A percentile compares a stretch with the other conserved stretches of the same genome.
These are phyloP conservation scores for Exophiala aquamarina DNA, from an alignment of 2,329 filamentous ascomycete species.

Conservation along the genomic window DNA sequence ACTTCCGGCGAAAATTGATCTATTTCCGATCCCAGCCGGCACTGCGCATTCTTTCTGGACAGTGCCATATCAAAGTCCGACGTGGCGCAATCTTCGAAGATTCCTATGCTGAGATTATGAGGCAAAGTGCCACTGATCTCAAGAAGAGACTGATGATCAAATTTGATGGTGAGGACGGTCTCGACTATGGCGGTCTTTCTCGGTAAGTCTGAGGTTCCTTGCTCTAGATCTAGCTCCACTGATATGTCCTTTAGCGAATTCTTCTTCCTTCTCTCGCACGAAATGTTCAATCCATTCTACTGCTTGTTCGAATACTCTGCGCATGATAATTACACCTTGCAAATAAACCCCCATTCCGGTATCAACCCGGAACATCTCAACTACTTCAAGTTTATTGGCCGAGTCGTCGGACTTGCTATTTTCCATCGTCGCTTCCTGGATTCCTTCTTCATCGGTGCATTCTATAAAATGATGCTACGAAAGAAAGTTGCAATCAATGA, in stretches of 20 bases:
- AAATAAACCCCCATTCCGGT: conserved; percentile 98
- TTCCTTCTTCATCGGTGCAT: conserved; percentile 97
- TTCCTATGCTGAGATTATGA: conserved; percentile 97
- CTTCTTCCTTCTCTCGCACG: conserved; percentile 97
- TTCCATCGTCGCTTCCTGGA: conserved; percentile 98
- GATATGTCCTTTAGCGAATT: conserved; percentile 67
- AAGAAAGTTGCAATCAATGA: conserved; percentile 90
- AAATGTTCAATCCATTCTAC: conserved; percentile 99
- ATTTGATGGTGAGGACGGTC: conserved; percentile 95
- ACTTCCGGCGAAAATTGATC: conserved; percentile 96
- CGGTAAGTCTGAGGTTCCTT: conserved; percentile 46
- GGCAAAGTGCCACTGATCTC: conserved; percentile 89
- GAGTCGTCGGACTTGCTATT: conserved; percentile 93
- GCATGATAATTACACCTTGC: conserved; percentile 99
- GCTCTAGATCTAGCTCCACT: conserved; percentile 1
- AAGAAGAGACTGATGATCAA: conserved; percentile 99
- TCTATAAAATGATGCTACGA: conserved; percentile 98
- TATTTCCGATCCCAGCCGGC: conserved; percentile 99
- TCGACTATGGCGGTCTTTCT: conserved; percentile 96
- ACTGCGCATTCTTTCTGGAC: conserved; percentile 89
- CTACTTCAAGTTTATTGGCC: conserved; percentile 99
- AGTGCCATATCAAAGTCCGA: conserved; percentile 97
- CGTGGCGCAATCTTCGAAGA: conserved; percentile 98
- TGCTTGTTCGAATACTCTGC: conserved; percentile 99
- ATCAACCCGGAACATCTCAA: conserved; percentile 99